A percentile compares a stretch with the other conserved stretches of the same genome.
phyloP scores from a whole-genome alignment of 2,329 filamentous ascomycete species.

The Talaromyces atroroseus region DNA sequence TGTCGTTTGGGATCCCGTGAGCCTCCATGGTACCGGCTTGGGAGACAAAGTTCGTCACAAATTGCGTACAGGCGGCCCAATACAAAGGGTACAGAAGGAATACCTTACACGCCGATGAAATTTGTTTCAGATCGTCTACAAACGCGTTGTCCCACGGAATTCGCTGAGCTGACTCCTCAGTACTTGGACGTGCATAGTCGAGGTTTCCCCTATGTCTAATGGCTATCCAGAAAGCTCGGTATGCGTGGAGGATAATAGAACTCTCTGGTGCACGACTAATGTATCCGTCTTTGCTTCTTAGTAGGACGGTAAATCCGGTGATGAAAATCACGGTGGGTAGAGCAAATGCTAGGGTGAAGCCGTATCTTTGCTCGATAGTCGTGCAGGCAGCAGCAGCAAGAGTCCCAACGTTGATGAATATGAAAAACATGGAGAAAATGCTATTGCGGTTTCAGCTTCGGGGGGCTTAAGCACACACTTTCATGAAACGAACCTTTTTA shows the following conservation, averaged over 20 bases:
- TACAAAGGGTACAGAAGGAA: constrained; percentile 60
- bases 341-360: neutral
- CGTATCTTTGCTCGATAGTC: neutral
- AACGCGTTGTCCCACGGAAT: constrained; percentile 58
- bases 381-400: neutral
- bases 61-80: constrained; percentile 40
- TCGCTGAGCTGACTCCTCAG: no score
- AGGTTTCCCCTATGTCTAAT: neutral
- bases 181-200: neutral
- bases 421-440: neutral
- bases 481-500: neutral
- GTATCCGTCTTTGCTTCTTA: neutral
- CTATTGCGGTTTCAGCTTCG: neutral
- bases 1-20: constrained; percentile 4
- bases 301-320: neutral
- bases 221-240: neutral
- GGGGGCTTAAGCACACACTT: neutral
- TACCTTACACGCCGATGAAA: constrained; percentile 57
- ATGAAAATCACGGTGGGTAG: neutral
- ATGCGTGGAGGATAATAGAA: neutral
- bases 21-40: constrained; percentile 27
- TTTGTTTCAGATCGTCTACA: constrained; percentile 58
- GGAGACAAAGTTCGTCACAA: constrained; percentile 9
- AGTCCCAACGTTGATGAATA: neutral
- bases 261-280: neutral